phyloP scores from a whole-genome alignment of 2,329 filamentous ascomycete genomes.

The Samsoniella hepiali region DNA sequence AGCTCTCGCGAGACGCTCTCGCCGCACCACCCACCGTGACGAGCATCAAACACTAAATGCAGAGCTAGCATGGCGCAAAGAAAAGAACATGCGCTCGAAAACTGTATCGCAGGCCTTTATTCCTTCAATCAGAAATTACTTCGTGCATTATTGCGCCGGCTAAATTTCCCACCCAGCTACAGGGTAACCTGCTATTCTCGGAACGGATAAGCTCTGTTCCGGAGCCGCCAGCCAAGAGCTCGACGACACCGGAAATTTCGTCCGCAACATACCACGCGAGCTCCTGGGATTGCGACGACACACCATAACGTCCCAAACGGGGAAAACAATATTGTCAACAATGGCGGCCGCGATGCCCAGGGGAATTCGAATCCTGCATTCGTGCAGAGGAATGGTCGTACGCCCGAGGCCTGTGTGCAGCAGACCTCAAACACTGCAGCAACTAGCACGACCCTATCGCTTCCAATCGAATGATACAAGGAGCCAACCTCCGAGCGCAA shows the following conservation, averaged over 20 bases:
- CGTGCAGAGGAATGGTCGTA: slow-evolving; percentile 32
- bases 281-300: slow-evolving; percentile 4
- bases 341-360: slow-evolving; percentile 14
- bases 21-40: too few relatives aligned
- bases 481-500: slow-evolving; percentile 26
- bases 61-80: too few relatives aligned
- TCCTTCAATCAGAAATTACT: neutral
- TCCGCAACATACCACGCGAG: neutral
- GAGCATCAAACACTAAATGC: too few relatives aligned
- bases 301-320: neutral
- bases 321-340: neutral
- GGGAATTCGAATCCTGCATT: slow-evolving; percentile 10
- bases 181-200: slow-evolving; percentile 1
- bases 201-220: slow-evolving; percentile 17
- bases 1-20: too few relatives aligned
- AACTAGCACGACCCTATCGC: slow-evolving; percentile 18
- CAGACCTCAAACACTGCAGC: neutral
- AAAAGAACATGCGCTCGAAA: too few relatives aligned
- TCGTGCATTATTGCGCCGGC: neutral
- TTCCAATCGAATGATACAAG: slow-evolving; percentile 35
- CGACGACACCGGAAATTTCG: slow-evolving; percentile 12
- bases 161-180: neutral
- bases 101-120: neutral
- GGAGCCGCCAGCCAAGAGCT: slow-evolving; percentile 3
- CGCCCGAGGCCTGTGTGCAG: neutral